Base-by-base conservation (phyloP, 371 early-diverging fungal species). In the Mortierella sp. region DNA sequence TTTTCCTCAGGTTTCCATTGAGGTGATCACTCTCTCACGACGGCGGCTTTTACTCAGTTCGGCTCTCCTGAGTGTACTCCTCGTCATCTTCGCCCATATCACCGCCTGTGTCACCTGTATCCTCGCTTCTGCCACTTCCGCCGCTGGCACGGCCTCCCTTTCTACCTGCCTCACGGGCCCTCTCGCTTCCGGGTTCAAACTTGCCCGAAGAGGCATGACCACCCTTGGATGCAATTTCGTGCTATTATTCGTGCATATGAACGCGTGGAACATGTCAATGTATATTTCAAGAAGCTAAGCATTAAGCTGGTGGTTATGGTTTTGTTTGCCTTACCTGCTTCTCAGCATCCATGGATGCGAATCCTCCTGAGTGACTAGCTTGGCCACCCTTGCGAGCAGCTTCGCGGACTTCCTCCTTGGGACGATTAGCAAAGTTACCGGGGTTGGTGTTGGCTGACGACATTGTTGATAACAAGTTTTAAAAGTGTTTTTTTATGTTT, bases 371-470 rank as follows among this genome's bases (percentile, higher is more conserved):
- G 46, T 59, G 57, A 39, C 44, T 73, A 54, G 48, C 26, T 14
- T 49, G 15, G 27, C 75, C 68, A 11, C 75, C 75, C 49, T 69
- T 76, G 27, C 50, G 32, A 7, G 76, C 76, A 24, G 60, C 60
- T 6, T 30, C 57, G 26, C 48, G 44, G 14, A 76, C 70, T 39
- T 76, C 76, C 12, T 76, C 76, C 56, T 64, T 68, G 56, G 76
- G 59, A 17, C 64, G 76, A 58, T 76, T 76, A n/a, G 76, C 76
- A 64, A 76, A 76, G 47, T 76, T 76, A 32, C 70, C 64, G 37
- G 70, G 76, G 47, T 76, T 76, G n/a, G 41, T 50, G 7, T 57
- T 52, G 23, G 56, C 39, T 17, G 42, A 41, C 41, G 39, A 48
- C 55, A 55, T 55, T 9, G 21, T 55, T n/a, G 39, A n/a, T n/a